Conservation (phyloP, 148 eudicot genomes). For the Cornus kousa region DNA sequence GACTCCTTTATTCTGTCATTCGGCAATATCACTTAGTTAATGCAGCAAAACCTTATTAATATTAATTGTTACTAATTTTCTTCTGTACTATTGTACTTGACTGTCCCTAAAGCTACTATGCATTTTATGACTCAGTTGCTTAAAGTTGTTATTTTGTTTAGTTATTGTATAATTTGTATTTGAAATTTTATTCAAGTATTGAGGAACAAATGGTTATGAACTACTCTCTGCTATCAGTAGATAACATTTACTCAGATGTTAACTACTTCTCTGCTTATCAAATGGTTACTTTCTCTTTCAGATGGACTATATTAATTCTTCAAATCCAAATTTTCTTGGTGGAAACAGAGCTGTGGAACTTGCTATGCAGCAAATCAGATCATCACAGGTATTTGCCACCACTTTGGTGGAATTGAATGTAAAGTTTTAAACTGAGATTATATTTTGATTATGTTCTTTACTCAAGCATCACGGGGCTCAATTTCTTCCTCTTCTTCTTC, state of each 20-base stretch:
- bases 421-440: not conserved
- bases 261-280: not conserved
- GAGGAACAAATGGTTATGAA: not conserved
- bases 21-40: too few species aligned
- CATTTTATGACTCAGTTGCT: too few species aligned
- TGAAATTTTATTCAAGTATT: not conserved
- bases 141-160: too few species aligned
- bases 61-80: too few species aligned
- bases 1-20: too few species aligned
- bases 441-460: not conserved
- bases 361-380: conserved; percentile 25
- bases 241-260: not conserved
- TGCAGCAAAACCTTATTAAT: too few species aligned
- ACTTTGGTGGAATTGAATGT: not conserved
- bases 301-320: conserved; percentile 42
- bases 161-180: not conserved
- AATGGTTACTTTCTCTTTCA: not conserved
- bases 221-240: not conserved
- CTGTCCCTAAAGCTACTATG: too few species aligned
- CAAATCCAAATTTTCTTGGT: conserved; percentile 43
- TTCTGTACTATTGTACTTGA: too few species aligned
- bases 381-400: conserved; percentile 4
- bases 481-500: not conserved
- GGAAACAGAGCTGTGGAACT: conserved; percentile 37
- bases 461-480: not conserved